Evolutionary conservation across 2,329 filamentous ascomycete genomes (phyloP).

Genomic region (Cordyceps pruinosa): DNA sequence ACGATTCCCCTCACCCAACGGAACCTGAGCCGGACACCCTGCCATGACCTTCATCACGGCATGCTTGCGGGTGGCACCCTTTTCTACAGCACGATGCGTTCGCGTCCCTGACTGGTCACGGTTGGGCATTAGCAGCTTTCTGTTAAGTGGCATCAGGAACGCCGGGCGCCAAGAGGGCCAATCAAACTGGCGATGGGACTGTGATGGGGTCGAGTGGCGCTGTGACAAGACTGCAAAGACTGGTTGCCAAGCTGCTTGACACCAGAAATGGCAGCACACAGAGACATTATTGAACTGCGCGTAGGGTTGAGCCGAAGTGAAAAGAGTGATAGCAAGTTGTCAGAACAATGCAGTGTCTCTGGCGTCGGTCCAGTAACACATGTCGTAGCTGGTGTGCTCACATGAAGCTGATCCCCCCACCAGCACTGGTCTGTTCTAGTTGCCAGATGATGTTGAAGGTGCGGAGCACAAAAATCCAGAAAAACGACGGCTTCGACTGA

Average conservation of each 20-base stretch:
- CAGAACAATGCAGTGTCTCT: background rate
- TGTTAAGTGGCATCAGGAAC: constrained; percentile 2
- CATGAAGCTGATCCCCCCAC: background rate
- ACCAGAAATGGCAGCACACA: background rate
- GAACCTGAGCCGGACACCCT: background rate
- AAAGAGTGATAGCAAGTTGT: background rate
- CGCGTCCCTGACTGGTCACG: constrained; percentile 6
- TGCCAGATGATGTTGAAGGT: background rate
- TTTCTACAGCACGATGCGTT: background rate
- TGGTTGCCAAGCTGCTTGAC: background rate
- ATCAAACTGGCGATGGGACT: background rate
- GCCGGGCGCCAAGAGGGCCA: constrained; percentile 10
- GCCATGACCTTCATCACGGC: background rate
- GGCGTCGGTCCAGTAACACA: too few relatives aligned
- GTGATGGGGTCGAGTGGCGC: background rate
- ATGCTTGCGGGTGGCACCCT: background rate
- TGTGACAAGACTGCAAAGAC: background rate
- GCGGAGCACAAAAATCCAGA: too few relatives aligned
- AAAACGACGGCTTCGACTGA: too few relatives aligned
- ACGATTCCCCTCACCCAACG: background rate
- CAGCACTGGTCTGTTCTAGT: background rate
- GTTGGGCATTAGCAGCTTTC: background rate
- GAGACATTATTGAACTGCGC: background rate
- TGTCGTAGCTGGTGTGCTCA: background rate
- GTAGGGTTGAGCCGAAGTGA: background rate